Conservation (phyloP, 306 rosid genomes). For the Castanea crenata region DNA sequence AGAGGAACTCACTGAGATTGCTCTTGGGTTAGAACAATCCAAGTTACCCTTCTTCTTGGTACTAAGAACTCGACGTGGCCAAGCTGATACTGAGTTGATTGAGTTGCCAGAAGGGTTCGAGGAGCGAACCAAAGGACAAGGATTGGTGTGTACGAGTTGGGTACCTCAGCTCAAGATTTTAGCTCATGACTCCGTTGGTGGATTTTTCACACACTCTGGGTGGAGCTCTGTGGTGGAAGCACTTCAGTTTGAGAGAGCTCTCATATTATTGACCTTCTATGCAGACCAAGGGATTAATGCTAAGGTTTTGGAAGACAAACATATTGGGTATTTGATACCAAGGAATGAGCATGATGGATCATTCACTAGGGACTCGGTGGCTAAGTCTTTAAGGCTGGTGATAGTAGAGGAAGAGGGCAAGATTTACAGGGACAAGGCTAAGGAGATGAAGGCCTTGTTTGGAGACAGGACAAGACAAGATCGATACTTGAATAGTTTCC, state of each 20-base stretch:
- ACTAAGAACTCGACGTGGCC: constrained; percentile 4
- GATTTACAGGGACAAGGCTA: constrained; percentile 31
- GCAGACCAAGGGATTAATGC: constrained; percentile 35
- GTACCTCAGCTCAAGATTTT: constrained; percentile 44
- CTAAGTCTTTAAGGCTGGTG: constrained; percentile 15
- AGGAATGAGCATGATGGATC: constrained; percentile 39
- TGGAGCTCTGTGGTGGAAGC: constrained; percentile 31
- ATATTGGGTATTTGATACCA: constrained; percentile 28
- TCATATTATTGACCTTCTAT: constrained; percentile 23
- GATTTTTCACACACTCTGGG: constrained; percentile 45
- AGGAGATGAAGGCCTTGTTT: constrained; percentile 33
- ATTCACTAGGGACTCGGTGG: constrained; percentile 10
- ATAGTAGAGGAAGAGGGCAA: constrained; percentile 33
- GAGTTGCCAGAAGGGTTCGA: constrained; percentile 40
- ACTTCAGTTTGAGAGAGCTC: constrained; percentile 6
- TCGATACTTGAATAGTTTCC: constrained; percentile 10
- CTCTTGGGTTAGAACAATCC: not conserved
- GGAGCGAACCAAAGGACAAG: constrained; percentile 6
- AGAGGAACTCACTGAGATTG: no score
- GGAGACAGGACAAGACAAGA: constrained; percentile 2
- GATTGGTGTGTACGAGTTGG: constrained; percentile 41
- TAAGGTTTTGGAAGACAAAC: constrained; percentile 38
- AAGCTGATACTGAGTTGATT: not conserved
- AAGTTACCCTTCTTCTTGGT: constrained; percentile 41
- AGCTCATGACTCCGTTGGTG: constrained; percentile 36